These are phyloP conservation scores for Cladosporium sp. DNA, from an alignment of 2,329 filamentous ascomycete species.

Conservation along the genomic window DNA sequence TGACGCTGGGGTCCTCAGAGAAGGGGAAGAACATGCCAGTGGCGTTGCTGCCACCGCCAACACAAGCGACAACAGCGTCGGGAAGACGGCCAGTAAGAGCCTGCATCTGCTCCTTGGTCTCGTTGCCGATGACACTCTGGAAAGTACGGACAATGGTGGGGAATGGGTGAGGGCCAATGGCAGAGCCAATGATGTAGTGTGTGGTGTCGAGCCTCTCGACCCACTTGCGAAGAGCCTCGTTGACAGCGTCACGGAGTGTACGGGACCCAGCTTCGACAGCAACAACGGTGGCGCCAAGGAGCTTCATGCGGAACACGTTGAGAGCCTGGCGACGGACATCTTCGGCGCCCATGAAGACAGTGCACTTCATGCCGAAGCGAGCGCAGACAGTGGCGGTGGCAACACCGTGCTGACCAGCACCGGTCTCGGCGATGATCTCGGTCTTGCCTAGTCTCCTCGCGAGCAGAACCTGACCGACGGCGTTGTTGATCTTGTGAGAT, in stretches of 20 bases:
- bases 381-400: constrained; percentile 96
- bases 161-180: constrained; percentile 97
- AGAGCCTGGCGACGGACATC: constrained; percentile 94
- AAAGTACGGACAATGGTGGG: constrained; percentile 96
- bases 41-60: constrained; percentile 92
- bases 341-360: constrained; percentile 97
- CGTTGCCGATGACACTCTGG: constrained; percentile 92
- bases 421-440: constrained; percentile 96
- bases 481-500: constrained; percentile 99
- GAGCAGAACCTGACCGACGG: constrained; percentile 86
- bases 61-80: constrained; percentile 93
- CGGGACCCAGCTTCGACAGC: constrained; percentile 88
- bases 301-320: constrained; percentile 97
- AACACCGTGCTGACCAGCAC: constrained; percentile 95
- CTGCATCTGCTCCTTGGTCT: constrained; percentile 90
- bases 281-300: constrained; percentile 88
- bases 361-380: constrained; percentile 97
- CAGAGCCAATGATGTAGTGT: constrained; percentile 97
- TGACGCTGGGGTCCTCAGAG: constrained; percentile 77
- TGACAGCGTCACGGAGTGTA: constrained; percentile 68
- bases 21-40: constrained; percentile 99
- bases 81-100: constrained; percentile 84
- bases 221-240: constrained; percentile 93
- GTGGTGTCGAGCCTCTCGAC: constrained; percentile 89
- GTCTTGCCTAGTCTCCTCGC: constrained; percentile 88